Base-by-base conservation (phyloP, 192 early-diverging fungal species). In the Coemansia sp. region DNA sequence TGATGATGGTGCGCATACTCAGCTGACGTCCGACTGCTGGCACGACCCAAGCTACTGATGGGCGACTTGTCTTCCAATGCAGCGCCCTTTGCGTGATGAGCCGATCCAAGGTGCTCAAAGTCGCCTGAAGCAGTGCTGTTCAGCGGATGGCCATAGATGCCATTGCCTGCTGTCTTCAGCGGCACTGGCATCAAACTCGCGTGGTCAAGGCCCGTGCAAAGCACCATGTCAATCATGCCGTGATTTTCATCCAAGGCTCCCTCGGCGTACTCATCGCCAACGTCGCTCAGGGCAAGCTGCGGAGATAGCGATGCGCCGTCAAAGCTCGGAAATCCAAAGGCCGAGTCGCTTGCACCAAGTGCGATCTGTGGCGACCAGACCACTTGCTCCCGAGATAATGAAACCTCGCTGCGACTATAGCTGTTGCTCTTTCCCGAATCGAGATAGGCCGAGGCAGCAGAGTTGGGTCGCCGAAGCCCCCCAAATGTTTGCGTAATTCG, bases 281-380 rank as follows among this genome's bases (percentile, higher is more conserved):
- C 74, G 30, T 61, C 61, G 11, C 65, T 47, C 27, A 76, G 53
- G 12, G 43, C 41, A 9, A 61, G 34, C 12, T 67, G 64, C 12
- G 68, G 55, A 30, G 38, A 43, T 30, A 41, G 16, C 18, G 38
- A 22, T 24, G 61, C 61, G 32, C 62, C 35, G 15, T 52, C 63
- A 52, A 50, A 52, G 53, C 53, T 56, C 7, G 16, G 44, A 30
- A 61, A 61, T 12, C 59, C 66, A 65, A 75, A 75, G n/a, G 74
- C 41, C 11, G 73, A 59, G 16, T 75, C 60, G 24, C 62, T 71
- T 16, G 61, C 65, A 8, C 67, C 62, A 47, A 58, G 55, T 10
- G 47, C 59, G 12, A 76, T 70, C 64, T 82, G 80, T 20, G 80
- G 80, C 41, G 80, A 82, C 80, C 80, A 82, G 45, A 82, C 43